A percentile compares a stretch with the other conserved stretches of the same genome.
phyloP scores from a whole-genome alignment of 2,329 filamentous ascomycete species.

The Grosmannia huntii region DNA sequence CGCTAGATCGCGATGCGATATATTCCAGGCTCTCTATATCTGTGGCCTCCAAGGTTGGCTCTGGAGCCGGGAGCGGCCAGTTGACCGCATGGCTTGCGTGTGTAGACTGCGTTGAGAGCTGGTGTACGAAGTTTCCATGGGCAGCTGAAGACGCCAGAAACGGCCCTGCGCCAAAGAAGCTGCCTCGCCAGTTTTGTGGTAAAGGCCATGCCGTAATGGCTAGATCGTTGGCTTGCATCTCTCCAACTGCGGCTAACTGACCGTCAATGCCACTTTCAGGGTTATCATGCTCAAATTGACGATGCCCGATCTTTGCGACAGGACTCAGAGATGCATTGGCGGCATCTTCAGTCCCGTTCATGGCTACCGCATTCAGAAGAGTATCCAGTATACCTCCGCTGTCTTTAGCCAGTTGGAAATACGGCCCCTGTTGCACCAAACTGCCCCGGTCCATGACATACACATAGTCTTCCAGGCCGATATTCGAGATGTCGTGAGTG shows the following conservation, averaged over 20 bases:
- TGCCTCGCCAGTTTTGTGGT: not conserved
- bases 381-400: slow-evolving; percentile 1
- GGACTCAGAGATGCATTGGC: not conserved
- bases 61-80: not conserved
- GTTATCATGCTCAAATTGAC: not conserved
- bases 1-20: not conserved
- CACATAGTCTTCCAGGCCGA: slow-evolving; percentile 58
- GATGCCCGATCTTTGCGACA: not conserved
- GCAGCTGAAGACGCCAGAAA: not conserved
- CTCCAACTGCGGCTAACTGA: not conserved
- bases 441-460: slow-evolving; percentile 63
- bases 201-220: not conserved
- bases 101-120: not conserved
- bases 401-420: slow-evolving; percentile 14
- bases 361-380: slow-evolving; percentile 1
- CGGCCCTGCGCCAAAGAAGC: not conserved
- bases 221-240: too few relatives aligned
- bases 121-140: not conserved
- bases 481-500: slow-evolving; percentile 77
- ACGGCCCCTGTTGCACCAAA: slow-evolving; percentile 57
- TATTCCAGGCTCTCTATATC: not conserved
- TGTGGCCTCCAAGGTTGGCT: not conserved
- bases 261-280: not conserved
- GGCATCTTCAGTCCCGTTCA: not conserved
- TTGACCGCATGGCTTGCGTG: not conserved